Base-by-base conservation (phyloP, 495 filamentous ascomycete genomes). In the Letharia columbiana region DNA sequence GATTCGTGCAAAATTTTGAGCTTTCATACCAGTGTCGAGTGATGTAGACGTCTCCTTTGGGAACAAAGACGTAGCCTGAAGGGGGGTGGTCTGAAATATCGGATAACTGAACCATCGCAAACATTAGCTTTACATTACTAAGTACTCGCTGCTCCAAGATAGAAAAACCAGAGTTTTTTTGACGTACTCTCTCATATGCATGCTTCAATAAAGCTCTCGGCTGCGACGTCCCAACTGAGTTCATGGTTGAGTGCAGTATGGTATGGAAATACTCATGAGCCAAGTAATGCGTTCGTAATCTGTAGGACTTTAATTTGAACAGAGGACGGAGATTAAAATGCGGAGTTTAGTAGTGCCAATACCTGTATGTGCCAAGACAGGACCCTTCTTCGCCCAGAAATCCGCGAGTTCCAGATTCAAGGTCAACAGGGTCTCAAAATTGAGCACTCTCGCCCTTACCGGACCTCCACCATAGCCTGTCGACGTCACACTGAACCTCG, bases 21-120 rank as follows among this genome's bases (percentile, higher is more conserved):
- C 18, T 18, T 31, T 28, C 7, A 49, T 33, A 67, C 66, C 66
- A 67, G 35, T 67, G 40, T 13, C 61, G 61, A 47, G 66, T 63
- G 18, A 67, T 17, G 50, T 67, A 67, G 20, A 67, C 10, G 17
- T 67, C 49, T 23, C 61, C 61, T 60, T 63, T 67, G 31, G 66
- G 61, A 37, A 67, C 66, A 47, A 67, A 64, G 4, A 59, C 40
- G 37, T 67, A 63, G 39, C 52, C 66, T 2, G n/a, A 11, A 50
- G 66, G 66, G 10, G 61, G 56, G 3, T 47, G 11, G 3, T 42
- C 20, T 3, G 40, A 52, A 35, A 20, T 58, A 40, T 60, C 5
- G 28, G 56, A 57, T 15, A 60, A 54, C 63, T 65, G 28, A 4
- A 33, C 7, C 1, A 45, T 18, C 18, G 7, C 28, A 59, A 39